Percentiles rank a stretch among this genome's conserved stretches.
Evolutionary conservation across 2,329 filamentous ascomycete species (phyloP).

Genomic region (Hypoxylon rubiginosum): DNA sequence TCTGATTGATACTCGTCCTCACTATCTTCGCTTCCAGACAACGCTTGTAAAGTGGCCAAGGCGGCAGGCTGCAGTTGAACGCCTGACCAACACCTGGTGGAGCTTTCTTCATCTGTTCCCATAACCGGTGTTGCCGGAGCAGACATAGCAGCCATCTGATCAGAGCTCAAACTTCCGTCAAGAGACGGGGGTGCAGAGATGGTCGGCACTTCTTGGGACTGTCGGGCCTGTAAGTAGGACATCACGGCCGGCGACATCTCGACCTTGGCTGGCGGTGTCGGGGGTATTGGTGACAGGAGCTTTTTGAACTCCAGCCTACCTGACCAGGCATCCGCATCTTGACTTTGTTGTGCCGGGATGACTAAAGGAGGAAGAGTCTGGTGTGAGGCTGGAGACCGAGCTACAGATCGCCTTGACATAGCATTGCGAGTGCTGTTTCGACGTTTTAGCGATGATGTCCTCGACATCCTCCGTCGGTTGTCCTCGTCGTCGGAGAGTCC

Average conservation of each 20-base stretch:
- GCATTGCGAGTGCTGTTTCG: constrained; percentile 53
- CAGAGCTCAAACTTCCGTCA: constrained; percentile 88
- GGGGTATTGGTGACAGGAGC: constrained; percentile 69
- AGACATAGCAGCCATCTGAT: constrained; percentile 86
- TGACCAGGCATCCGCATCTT: constrained; percentile 59
- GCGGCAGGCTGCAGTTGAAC: constrained; percentile 84
- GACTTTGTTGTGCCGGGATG: constrained; percentile 61
- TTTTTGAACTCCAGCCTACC: constrained; percentile 62
- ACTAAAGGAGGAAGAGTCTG: constrained; percentile 63
- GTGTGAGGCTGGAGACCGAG: constrained; percentile 55
- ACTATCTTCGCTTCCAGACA: constrained; percentile 68
- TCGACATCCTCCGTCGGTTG: constrained; percentile 59
- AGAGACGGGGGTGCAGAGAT: constrained; percentile 87
- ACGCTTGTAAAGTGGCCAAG: constrained; percentile 82
- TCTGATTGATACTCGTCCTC: constrained; percentile 74
- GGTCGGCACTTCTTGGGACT: constrained; percentile 75
- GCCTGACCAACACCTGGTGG: constrained; percentile 76
- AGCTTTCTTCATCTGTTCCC: constrained; percentile 65
- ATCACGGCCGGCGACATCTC: constrained; percentile 82
- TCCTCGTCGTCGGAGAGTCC: constrained; percentile 86
- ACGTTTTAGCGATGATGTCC: constrained; percentile 55
- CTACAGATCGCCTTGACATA: constrained; percentile 59
- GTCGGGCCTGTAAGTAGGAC: constrained; percentile 75
- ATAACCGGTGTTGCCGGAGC: constrained; percentile 87
- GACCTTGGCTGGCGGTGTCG: constrained; percentile 75